Conservation (phyloP, 139 green algal species). For the Coelastrella sp. region DNA sequence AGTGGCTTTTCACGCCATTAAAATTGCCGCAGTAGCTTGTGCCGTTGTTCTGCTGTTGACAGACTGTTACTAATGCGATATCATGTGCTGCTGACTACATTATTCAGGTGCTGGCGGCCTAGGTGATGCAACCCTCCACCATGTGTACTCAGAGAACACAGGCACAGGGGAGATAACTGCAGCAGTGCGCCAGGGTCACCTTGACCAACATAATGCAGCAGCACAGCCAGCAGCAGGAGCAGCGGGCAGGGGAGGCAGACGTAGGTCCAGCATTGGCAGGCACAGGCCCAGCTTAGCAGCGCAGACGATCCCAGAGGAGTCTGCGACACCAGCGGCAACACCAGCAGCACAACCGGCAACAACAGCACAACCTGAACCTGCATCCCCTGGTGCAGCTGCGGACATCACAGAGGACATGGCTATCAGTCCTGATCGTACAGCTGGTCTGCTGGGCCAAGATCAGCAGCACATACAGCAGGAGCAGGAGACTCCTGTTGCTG, state of each 20-base stretch:
- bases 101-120: conserved; percentile 37
- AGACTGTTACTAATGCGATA: not conserved
- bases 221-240: not conserved
- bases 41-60: no score
- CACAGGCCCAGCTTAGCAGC: not conserved
- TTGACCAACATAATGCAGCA: not conserved
- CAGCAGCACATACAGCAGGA: not conserved
- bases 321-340: not conserved
- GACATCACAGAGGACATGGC: conserved; percentile 27
- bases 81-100: not conserved
- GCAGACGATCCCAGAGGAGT: conserved; percentile 24
- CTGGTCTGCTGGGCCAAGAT: not conserved
- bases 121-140: conserved; percentile 43
- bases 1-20: no score
- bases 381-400: not conserved
- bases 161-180: conserved; percentile 36
- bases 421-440: not conserved
- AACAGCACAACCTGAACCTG: not conserved
- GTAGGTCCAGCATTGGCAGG: conserved; percentile 18
- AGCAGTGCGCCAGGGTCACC: conserved; percentile 25
- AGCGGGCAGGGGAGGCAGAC: not conserved
- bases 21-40: no score
- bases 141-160: conserved; percentile 17
- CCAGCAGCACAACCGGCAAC: not conserved
- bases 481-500: not conserved